Evolutionary conservation across 345 rosid genomes (phyloP).

Genomic region (Eucalyptus erythrocorys): DNA sequence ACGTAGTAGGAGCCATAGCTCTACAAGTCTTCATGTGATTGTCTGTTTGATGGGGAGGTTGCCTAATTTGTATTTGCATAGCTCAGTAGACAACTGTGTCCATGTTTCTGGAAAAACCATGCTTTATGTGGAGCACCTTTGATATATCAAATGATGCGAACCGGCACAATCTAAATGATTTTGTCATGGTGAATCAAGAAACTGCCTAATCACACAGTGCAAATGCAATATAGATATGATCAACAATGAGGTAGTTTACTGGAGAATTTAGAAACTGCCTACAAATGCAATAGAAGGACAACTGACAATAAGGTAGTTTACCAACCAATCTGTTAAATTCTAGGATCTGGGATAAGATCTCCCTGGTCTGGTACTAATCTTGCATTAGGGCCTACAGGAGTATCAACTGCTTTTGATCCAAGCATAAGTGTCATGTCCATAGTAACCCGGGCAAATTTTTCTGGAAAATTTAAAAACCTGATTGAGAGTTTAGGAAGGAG

Average conservation of each 20-base stretch:
- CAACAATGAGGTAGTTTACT: not conserved
- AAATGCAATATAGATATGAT: not conserved
- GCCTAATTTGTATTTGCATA: not conserved
- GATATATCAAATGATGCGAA: not conserved
- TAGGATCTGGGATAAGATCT: not conserved
- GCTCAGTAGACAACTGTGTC: not conserved
- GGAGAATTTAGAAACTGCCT: not conserved
- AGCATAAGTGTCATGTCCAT: not conserved
- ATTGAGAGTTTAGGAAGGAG: not conserved
- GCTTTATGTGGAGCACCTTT: not conserved
- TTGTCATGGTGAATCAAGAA: not conserved
- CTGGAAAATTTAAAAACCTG: not conserved
- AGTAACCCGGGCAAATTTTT: not conserved
- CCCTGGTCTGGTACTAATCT: not conserved
- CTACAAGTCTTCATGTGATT: not conserved
- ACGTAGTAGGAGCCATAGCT: not conserved
- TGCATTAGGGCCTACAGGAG: not conserved
- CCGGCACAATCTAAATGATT: not conserved
- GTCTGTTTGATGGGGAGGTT: not conserved
- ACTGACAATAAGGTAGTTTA: not conserved
- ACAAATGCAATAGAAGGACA: not conserved
- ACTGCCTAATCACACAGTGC: not conserved
- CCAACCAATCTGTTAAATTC: not conserved
- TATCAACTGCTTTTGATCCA: not conserved
- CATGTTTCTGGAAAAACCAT: not conserved